These are phyloP conservation scores for Paecilomyces fulvus DNA, from an alignment of 2,329 filamentous ascomycete species.

Conservation along the genomic window DNA sequence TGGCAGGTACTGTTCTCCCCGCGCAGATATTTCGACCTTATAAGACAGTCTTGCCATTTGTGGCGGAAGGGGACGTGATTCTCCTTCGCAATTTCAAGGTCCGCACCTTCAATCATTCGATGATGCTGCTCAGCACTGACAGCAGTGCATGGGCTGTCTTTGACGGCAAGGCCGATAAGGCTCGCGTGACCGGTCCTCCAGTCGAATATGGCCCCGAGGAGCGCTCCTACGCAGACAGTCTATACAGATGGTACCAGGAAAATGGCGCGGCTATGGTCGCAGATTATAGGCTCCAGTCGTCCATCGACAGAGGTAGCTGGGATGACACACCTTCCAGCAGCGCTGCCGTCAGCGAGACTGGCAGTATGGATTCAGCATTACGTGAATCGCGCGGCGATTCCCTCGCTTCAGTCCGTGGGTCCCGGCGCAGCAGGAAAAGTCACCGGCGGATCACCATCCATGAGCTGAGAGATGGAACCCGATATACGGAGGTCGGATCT, in stretches of 20 bases:
- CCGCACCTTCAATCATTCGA: slow-evolving; percentile 29
- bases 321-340: slow-evolving; percentile 15
- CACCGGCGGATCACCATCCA: slow-evolving; percentile 33
- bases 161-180: slow-evolving; percentile 16
- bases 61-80: slow-evolving; percentile 32
- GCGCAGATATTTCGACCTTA: slow-evolving; percentile 36
- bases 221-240: slow-evolving; percentile 20
- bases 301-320: slow-evolving; percentile 20
- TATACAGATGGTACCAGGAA: slow-evolving; percentile 35
- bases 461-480: slow-evolving; percentile 33
- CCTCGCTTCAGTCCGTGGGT: slow-evolving; percentile 15
- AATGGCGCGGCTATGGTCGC: slow-evolving; percentile 26
- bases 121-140: slow-evolving; percentile 33
- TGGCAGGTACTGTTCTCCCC: slow-evolving; percentile 27
- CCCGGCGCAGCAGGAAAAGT: slow-evolving; percentile 19
- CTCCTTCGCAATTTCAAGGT: slow-evolving; percentile 41
- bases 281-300: slow-evolving; percentile 27
- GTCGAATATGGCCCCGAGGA: slow-evolving; percentile 34
- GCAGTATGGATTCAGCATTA: slow-evolving; percentile 19
- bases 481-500: slow-evolving; percentile 33
- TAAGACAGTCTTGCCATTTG: slow-evolving; percentile 29
- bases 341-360: slow-evolving; percentile 22
- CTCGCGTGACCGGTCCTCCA: slow-evolving; percentile 27
- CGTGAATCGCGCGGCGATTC: slow-evolving; percentile 12
- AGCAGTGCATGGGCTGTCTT: slow-evolving; percentile 42